A percentile compares a stretch with the other conserved stretches of the same genome.
These are phyloP conservation scores for Collybia sp. DNA, from an alignment of 768 basidiomycete species.

Conservation along the genomic window DNA sequence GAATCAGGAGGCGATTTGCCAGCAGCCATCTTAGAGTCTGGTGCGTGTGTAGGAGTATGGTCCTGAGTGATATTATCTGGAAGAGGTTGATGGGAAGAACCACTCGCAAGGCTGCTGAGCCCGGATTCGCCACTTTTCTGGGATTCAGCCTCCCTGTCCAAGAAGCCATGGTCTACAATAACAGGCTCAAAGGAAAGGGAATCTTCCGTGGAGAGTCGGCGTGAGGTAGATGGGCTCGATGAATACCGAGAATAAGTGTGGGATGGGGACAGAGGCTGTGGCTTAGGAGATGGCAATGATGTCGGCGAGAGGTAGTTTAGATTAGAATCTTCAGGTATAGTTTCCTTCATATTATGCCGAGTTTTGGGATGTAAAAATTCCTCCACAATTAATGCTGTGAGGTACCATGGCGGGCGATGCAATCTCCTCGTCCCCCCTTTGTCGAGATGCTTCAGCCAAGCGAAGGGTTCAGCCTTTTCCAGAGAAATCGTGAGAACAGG, in stretches of 20 bases:
- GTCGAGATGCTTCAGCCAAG: conserved; percentile 70
- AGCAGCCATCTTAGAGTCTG: background rate
- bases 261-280: conserved; percentile 16
- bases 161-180: conserved; percentile 42
- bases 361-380: conserved; percentile 49
- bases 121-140: conserved; percentile 40
- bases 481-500: conserved; percentile 42
- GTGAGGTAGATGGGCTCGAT: conserved; percentile 32
- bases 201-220: conserved; percentile 39
- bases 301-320: conserved; percentile 14
- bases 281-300: conserved; percentile 14
- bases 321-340: conserved; percentile 39
- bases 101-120: conserved; percentile 34
- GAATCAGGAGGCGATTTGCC: conserved; percentile 8
- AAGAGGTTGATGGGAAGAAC: conserved; percentile 20
- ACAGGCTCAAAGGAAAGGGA: conserved; percentile 56
- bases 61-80: background rate
- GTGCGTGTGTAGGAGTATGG: background rate
- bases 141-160: conserved; percentile 31
- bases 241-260: conserved; percentile 33
- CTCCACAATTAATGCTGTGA: conserved; percentile 68
- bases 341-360: conserved; percentile 29
- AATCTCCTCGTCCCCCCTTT: conserved; percentile 28
- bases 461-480: conserved; percentile 63
- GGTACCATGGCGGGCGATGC: conserved; percentile 48